Evolutionary conservation across 495 filamentous ascomycete genomes (phyloP).

Genomic region (Aspergillus baeticus): DNA sequence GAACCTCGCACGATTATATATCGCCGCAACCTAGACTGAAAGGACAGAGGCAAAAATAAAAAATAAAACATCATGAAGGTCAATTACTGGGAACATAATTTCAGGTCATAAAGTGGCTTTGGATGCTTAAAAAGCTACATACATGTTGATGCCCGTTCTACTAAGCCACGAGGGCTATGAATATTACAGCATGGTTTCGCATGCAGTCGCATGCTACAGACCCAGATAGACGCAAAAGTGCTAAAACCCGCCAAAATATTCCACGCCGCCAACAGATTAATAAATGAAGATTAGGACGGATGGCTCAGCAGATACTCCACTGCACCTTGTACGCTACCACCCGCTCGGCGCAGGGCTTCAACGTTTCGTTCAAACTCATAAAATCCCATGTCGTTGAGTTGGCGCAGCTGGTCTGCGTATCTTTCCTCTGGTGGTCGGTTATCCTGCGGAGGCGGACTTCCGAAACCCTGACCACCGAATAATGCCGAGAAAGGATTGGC

Average conservation of each 20-base stretch:
- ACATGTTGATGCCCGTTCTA: conserved; percentile 9
- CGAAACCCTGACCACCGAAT: conserved; percentile 40
- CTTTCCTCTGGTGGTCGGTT: conserved; percentile 89
- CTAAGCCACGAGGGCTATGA: background rate
- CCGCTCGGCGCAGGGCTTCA: conserved; percentile 79
- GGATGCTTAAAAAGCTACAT: background rate
- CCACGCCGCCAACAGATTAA: background rate
- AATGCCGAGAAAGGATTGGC: conserved; percentile 39
- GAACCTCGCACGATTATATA: too few relatives aligned
- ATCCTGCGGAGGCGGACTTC: conserved; percentile 54
- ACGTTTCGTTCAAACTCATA: conserved; percentile 95
- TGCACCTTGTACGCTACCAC: conserved; percentile 93
- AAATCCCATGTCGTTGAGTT: conserved; percentile 99
- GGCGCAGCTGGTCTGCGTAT: conserved; percentile 85
- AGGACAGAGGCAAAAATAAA: background rate
- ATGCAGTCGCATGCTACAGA: conserved; percentile 3
- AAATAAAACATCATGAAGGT: background rate
- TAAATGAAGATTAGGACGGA: conserved; percentile 17
- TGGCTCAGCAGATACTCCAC: conserved; percentile 68
- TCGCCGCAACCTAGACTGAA: too few relatives aligned
- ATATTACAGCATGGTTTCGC: conserved; percentile 9
- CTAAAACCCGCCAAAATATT: conserved; percentile 4
- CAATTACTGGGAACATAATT: background rate
- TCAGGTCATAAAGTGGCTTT: background rate
- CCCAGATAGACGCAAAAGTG: conserved; percentile 9